Conservation (phyloP, 1,284 basidiomycete genomes). For the Cutaneotrichosporon sp. region DNA sequence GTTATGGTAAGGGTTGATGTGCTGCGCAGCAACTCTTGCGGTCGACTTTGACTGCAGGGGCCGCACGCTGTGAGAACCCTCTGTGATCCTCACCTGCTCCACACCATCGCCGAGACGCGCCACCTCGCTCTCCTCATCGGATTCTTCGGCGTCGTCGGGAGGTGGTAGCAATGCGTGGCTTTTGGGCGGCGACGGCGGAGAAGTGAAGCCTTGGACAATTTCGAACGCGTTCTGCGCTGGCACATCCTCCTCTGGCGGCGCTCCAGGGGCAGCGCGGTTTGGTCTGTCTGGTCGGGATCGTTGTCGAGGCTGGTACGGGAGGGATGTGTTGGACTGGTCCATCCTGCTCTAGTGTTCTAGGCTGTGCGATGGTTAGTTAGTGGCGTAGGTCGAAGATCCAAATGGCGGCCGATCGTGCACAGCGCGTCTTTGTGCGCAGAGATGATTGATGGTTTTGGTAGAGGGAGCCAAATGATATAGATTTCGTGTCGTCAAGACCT, state of each 20-base stretch:
- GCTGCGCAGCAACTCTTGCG: slow-evolving; percentile 22
- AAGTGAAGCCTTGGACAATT: slow-evolving; percentile 25
- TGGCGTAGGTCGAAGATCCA: too few relatives aligned
- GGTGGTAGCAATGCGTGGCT: slow-evolving; percentile 7
- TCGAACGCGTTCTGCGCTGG: slow-evolving; percentile 31
- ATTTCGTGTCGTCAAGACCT: too few relatives aligned
- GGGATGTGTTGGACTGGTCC: neutral
- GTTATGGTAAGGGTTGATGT: slow-evolving; percentile 37
- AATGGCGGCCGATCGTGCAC: neutral
- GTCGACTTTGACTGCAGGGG: slow-evolving; percentile 14
- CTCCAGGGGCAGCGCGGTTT: slow-evolving; percentile 30
- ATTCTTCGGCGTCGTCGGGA: neutral
- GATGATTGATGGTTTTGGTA: too few relatives aligned
- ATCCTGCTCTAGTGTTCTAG: too few relatives aligned
- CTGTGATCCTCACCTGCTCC: neutral
- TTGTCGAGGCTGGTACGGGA: slow-evolving; percentile 33
- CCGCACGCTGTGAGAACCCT: neutral
- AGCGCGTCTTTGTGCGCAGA: neutral
- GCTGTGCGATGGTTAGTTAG: too few relatives aligned
- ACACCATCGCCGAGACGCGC: neutral
- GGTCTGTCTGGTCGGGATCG: slow-evolving; percentile 24
- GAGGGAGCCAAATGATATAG: too few relatives aligned
- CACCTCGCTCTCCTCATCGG: neutral
- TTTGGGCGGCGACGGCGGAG: slow-evolving; percentile 35
- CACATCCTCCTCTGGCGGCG: slow-evolving; percentile 29